Evolutionary conservation across 768 basidiomycete genomes (phyloP), one percentile per base, ranked within the genome.

Genomic region (Suillus alpinus): DNA sequence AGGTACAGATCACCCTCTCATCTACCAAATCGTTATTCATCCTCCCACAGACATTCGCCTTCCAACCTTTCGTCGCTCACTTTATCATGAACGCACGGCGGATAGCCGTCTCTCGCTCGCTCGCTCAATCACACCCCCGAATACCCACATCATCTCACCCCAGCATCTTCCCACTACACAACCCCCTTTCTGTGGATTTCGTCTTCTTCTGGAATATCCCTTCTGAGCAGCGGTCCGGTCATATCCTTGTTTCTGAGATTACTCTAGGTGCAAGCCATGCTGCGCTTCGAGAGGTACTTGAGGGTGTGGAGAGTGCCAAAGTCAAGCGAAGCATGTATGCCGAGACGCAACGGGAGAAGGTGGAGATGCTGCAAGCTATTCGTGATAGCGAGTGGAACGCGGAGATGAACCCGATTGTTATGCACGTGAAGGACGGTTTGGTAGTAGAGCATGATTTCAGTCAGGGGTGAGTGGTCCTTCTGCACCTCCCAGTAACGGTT

Each of bases 281-380:
- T 12, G 74, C 83, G 14, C 77, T 96, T 60, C 78, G 83, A 18
- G 80, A 81, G 52, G 77, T 87, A 40, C 80, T 94, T 6, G 79
- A 83, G 52, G 79, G 82, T 20, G 81, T 83, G 10, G 86, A 86
- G 67, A 77, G 75, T 49, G 81, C 81, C 12, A 91, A 91, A 73
- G 81, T 80, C 26, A 90, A 87, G 62, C 83, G 94, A 49, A 92
- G 85, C 63, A 93, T 97, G 83, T 98, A 94, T 69, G 93, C 92
- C 23, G 94, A 98, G 77, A 96, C 94, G 5, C 84, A 83, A 62
- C 80, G 89, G 52, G 87, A 94, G 73, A 86, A 85, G 68, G 71
- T 73, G 64, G 85, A 86, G 56, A 75, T 95, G 36, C 68, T 95
- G 56, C 78, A 85, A 55, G 84, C 86, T 9, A 81, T 97, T 44